These are phyloP conservation scores for Suillus decipiens DNA, from an alignment of 768 basidiomycete genomes.

Conservation along the genomic window DNA sequence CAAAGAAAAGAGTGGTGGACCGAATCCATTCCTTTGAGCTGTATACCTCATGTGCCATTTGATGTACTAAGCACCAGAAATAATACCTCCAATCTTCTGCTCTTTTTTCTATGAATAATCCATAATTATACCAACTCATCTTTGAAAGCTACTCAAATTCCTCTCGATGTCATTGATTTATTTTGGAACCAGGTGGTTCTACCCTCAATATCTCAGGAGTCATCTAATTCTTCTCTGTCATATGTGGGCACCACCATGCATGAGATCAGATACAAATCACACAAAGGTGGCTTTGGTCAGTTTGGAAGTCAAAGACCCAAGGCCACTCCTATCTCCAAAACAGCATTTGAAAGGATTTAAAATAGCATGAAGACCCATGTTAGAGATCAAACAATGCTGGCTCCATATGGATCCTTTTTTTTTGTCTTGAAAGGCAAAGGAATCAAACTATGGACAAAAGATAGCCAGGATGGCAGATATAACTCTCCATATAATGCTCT, in stretches of 20 bases:
- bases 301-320: background rate
- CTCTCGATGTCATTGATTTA: slow-evolving; percentile 5
- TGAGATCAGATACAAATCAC: slow-evolving; percentile 11
- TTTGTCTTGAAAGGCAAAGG: too few species aligned
- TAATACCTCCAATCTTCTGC: too few species aligned
- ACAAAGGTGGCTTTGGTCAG: background rate
- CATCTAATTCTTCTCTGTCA: background rate
- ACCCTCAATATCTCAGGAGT: background rate
- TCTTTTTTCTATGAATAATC: too few species aligned
- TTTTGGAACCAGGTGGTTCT: slow-evolving; percentile 16
- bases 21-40: too few species aligned
- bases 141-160: slow-evolving; percentile 4
- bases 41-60: too few species aligned
- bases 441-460: too few species aligned
- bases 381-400: background rate
- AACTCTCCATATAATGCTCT: too few species aligned
- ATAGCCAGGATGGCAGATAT: too few species aligned
- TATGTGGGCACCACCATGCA: slow-evolving; percentile 2
- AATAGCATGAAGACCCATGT: background rate
- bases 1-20: too few species aligned
- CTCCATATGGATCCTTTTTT: background rate
- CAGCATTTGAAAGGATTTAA: background rate
- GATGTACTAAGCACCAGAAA: too few species aligned
- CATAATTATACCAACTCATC: background rate
- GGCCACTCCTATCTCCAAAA: background rate